Base-by-base conservation (phyloP, 2,329 filamentous ascomycete genomes). In the Colletotrichum limetticola region DNA sequence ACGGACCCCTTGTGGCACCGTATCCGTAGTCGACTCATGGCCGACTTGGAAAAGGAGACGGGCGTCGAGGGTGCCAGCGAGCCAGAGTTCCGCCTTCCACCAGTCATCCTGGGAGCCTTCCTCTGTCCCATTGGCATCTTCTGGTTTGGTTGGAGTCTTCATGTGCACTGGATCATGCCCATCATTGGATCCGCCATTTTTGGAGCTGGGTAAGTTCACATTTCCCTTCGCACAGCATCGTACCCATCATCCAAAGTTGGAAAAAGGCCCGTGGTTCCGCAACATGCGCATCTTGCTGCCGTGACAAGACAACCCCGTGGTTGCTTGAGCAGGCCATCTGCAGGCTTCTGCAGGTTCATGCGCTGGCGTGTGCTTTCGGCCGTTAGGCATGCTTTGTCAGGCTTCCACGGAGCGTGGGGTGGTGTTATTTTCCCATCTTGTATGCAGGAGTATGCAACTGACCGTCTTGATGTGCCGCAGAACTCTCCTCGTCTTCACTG, bases 81-180 rank as follows among this genome's bases (percentile, higher is more conserved):
- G 85, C 95, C 96, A 9, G 96, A 98, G 83, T 97, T 93, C 84
- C 91, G 95, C 74, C 88, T 98, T 42, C 93, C 94, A 7, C 91
- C 94, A 42, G 90, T 91, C 24, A 93, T 95, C 64, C 80, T 87
- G 8, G 96, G 95, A n/a, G 91, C 91, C 0, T 82, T 95, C 57
- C 83, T 97, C 11, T 94, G 97, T 37, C 94, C 95, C 5, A 85
- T 93, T 68, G 94, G 94, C 7, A 84, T 98, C 19, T 97, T 98
- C 82, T 93, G 94, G 83, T 98, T 98, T 83, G 95, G 91, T 9
- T 98, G 95, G 93, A 95, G 94, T 93, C 16, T 95, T 92, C 80
- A 82, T 91, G 89, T 98, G 61, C 92, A 94, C 82, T 96, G 91
- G 91, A 93, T 94, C 74, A 87, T 91, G 58, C 92, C 93, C 30